Evolutionary conservation across 2,329 filamentous ascomycete species (phyloP).

Genomic region (Sporothrix humicola): DNA sequence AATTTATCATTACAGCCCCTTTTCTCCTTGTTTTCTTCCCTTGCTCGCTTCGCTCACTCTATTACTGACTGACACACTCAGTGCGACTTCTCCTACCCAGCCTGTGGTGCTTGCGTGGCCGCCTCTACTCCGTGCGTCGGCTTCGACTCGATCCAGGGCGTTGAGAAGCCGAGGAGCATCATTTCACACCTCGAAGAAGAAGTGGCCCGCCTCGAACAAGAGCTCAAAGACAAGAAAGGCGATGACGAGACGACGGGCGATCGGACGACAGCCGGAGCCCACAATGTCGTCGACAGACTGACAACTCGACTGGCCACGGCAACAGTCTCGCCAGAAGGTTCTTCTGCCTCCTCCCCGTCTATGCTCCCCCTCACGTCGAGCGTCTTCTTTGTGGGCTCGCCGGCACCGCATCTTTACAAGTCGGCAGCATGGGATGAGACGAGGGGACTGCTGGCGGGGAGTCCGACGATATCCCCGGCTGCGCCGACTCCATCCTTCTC

Average conservation of each 20-base stretch:
- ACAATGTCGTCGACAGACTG: background rate
- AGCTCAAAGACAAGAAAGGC: background rate
- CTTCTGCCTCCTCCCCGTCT: background rate
- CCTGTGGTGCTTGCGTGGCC: slow-evolving; percentile 6
- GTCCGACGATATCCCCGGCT: background rate
- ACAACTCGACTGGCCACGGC: slow-evolving; percentile 3
- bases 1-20: background rate
- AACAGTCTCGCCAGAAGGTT: background rate
- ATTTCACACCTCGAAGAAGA: slow-evolving; percentile 27
- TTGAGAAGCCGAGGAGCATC: slow-evolving; percentile 25
- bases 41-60: background rate
- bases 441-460: background rate
- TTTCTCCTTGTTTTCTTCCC: background rate
- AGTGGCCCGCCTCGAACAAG: slow-evolving; percentile 5
- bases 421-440: slow-evolving; percentile 3
- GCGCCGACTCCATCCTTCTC: background rate
- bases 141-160: slow-evolving; percentile 26
- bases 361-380: background rate
- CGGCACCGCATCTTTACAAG: slow-evolving; percentile 5
- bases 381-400: slow-evolving; percentile 19
- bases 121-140: background rate
- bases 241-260: background rate
- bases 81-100: background rate
- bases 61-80: background rate
- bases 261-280: background rate